Conservation (phyloP, 2,329 filamentous ascomycete genomes). For the Sordariomycetes sp. region DNA sequence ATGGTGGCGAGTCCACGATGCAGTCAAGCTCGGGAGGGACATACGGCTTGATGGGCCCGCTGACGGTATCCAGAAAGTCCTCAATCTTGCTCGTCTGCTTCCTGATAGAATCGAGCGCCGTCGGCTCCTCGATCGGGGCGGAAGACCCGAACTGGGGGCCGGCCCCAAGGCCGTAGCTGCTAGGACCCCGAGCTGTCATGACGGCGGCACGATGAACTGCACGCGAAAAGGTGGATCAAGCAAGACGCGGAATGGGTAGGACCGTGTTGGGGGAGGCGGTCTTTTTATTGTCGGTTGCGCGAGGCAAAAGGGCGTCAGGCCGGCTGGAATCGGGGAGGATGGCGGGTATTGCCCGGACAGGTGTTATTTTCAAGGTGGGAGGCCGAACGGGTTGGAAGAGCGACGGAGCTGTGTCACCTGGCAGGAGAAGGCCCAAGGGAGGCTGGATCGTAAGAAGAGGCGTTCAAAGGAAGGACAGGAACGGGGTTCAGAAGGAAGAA, state of each 20-base stretch:
- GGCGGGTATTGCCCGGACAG: conserved; percentile 3
- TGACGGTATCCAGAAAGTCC: conserved; percentile 74
- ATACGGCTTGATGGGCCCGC: conserved; percentile 91
- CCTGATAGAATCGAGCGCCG: conserved; percentile 75
- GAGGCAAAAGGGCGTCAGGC: conserved; percentile 2
- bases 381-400: background rate
- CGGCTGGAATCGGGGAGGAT: background rate
- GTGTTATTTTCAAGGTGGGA: conserved; percentile 5
- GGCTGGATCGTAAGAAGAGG: background rate
- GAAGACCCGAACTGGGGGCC: conserved; percentile 51
- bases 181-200: conserved; percentile 45
- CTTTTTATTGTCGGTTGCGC: background rate
- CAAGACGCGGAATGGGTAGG: background rate
- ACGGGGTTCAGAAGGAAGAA: background rate
- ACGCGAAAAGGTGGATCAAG: background rate
- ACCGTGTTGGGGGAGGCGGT: background rate
- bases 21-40: conserved; percentile 16
- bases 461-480: background rate
- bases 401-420: background rate
- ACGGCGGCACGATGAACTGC: background rate
- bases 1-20: background rate
- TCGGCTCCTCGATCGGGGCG: conserved; percentile 41
- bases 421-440: background rate
- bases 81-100: conserved; percentile 98
- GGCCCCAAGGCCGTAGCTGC: conserved; percentile 72